Conservation (phyloP, 192 early-diverging fungal genomes). For the Dissophora globulifera region DNA sequence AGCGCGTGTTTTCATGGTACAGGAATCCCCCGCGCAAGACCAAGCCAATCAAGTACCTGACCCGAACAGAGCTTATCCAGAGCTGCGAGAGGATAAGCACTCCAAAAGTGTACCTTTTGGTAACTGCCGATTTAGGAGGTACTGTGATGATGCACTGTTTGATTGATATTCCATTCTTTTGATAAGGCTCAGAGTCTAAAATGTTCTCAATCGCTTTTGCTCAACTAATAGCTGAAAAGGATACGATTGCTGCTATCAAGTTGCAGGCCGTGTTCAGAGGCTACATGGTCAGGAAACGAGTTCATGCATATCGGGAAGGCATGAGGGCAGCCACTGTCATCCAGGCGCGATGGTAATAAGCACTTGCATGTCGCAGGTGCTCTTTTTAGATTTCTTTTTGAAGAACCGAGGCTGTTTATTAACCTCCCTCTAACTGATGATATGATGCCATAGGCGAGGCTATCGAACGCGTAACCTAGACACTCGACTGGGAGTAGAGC, state of each 20-base stretch:
- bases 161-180: neutral
- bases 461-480: constrained; percentile 40
- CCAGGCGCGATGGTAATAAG: constrained; percentile 46
- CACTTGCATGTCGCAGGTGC: too few relatives aligned
- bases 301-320: constrained; percentile 31
- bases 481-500: constrained; percentile 42
- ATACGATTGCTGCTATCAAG: constrained; percentile 30
- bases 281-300: constrained; percentile 24
- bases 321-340: constrained; percentile 45
- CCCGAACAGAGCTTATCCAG: constrained; percentile 34
- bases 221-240: constrained; percentile 38
- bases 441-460: constrained; percentile 26
- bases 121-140: constrained; percentile 44
- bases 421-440: too few relatives aligned
- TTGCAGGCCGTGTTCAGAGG: constrained; percentile 46
- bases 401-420: too few relatives aligned
- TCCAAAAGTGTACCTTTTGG: constrained; percentile 40
- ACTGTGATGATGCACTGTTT: neutral
- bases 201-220: neutral
- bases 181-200: neutral
- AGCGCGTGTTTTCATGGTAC: constrained; percentile 46
- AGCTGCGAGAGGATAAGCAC: constrained; percentile 42
- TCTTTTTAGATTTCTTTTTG: too few relatives aligned
- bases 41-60: constrained; percentile 40
- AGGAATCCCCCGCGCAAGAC: constrained; percentile 29